Conservation (phyloP, 441 rosid genomes). For the Lepidium campestre region DNA sequence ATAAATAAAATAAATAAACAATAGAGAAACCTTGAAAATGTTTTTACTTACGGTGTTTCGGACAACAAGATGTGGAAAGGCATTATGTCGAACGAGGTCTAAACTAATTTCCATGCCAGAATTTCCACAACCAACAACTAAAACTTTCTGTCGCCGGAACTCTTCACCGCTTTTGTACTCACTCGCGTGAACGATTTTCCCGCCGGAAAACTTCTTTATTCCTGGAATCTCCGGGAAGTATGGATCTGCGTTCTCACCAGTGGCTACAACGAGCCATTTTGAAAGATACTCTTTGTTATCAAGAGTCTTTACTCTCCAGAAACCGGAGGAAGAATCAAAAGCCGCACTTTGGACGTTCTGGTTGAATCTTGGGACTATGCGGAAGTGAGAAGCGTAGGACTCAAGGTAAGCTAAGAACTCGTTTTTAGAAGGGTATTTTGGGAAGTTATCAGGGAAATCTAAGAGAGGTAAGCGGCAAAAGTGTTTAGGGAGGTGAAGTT, state of each 20-base stretch:
- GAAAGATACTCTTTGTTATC: conserved; percentile 43
- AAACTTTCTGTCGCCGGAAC: conserved; percentile 47
- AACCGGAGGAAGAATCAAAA: conserved; percentile 36
- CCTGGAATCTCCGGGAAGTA: conserved; percentile 58
- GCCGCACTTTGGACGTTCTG: conserved; percentile 46
- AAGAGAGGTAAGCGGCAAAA: conserved; percentile 65
- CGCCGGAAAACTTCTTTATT: conserved; percentile 47
- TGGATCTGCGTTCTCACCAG: conserved; percentile 93
- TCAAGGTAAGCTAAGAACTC: conserved; percentile 75
- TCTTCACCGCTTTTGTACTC: conserved; percentile 64
- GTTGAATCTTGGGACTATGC: conserved; percentile 62
- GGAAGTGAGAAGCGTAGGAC: conserved; percentile 62
- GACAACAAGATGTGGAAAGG: conserved; percentile 70
- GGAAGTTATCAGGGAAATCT: conserved; percentile 56
- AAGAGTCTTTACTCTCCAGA: conserved; percentile 63
- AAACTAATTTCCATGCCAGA: conserved; percentile 95
- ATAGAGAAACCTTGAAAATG: neutral
- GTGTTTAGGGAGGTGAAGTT: conserved; percentile 82
- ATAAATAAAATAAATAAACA: no score
- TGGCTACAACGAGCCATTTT: conserved; percentile 74
- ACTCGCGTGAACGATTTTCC: conserved; percentile 52
- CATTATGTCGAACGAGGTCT: conserved; percentile 78
- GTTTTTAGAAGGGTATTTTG: conserved; percentile 66
- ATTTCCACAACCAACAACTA: conserved; percentile 92
- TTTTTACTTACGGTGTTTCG: conserved; percentile 57